phyloP scores from a whole-genome alignment of 1,284 basidiomycete genomes.

The Ustilago loliicola region DNA sequence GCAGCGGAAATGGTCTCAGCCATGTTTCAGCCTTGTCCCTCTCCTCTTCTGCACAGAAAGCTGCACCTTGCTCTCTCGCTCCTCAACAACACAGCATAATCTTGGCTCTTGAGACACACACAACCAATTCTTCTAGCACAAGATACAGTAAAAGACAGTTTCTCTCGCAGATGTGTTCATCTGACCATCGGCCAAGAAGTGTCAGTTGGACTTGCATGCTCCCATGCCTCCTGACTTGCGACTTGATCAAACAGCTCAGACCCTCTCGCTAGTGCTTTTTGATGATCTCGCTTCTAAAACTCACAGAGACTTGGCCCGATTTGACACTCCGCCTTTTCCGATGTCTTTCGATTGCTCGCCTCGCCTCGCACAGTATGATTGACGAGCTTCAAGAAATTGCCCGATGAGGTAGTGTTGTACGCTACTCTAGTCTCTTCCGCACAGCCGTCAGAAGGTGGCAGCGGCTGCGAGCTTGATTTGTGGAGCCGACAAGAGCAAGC shows the following conservation, averaged over 20 bases:
- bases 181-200: neutral
- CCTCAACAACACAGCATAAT: neutral
- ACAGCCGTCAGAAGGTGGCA: constrained; percentile 9
- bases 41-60: neutral
- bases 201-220: neutral
- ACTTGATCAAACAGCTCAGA: neutral
- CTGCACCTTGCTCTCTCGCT: neutral
- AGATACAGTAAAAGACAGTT: neutral
- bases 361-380: neutral
- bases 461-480: constrained; percentile 12
- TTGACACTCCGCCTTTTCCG: constrained; percentile 4
- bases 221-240: neutral
- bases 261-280: neutral
- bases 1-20: constrained; percentile 23
- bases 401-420: constrained; percentile 1
- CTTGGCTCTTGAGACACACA: neutral
- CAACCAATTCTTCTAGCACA: neutral
- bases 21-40: constrained; percentile 18
- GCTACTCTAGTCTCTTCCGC: neutral
- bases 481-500: constrained; percentile 17
- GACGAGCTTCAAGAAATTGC: constrained; percentile 2
- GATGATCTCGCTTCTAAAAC: neutral
- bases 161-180: too few species aligned
- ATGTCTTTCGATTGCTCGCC: neutral
- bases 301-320: constrained; percentile 3